phyloP scores from a whole-genome alignment of 1,139 yeast genomes.

The Candida buenavistaensis region DNA sequence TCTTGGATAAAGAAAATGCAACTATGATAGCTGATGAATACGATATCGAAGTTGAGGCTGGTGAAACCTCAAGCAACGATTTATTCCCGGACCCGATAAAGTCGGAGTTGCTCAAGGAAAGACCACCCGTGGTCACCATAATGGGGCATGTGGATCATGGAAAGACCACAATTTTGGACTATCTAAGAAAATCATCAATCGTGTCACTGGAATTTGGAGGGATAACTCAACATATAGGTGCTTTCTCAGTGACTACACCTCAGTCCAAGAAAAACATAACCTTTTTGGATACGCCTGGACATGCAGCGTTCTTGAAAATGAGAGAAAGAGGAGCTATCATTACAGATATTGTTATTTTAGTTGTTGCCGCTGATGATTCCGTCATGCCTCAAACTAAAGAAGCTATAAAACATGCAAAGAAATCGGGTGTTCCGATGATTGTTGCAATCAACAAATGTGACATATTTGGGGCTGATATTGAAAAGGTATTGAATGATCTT shows the following conservation, averaged over 20 bases:
- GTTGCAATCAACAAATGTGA: conserved; percentile 95
- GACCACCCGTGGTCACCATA: conserved; percentile 95
- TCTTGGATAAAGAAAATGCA: conserved; percentile 84
- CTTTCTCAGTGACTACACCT: conserved; percentile 83
- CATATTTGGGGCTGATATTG: conserved; percentile 69
- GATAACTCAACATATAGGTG: conserved; percentile 97
- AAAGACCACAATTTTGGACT: conserved; percentile 89
- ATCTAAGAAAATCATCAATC: conserved; percentile 77
- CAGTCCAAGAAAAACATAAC: conserved; percentile 75
- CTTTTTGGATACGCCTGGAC: conserved; percentile 97
- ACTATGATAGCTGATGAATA: conserved; percentile 85
- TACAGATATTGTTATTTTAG: conserved; percentile 88
- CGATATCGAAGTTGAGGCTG: conserved; percentile 66
- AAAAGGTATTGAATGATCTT: conserved; percentile 74
- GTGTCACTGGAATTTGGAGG: conserved; percentile 93
- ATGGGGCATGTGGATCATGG: conserved; percentile 99
- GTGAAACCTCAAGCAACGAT: conserved; percentile 64
- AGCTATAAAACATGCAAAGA: conserved; percentile 90
- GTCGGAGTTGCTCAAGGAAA: conserved; percentile 50
- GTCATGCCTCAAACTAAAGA: conserved; percentile 98
- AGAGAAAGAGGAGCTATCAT: conserved; percentile 94
- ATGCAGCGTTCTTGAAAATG: conserved; percentile 95
- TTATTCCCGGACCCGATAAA: conserved; percentile 47
- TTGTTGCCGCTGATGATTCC: conserved; percentile 98
- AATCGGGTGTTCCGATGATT: conserved; percentile 79